phyloP scores from a whole-genome alignment of 2,329 filamentous ascomycete genomes.

The Pestalotiopsis sp. region DNA sequence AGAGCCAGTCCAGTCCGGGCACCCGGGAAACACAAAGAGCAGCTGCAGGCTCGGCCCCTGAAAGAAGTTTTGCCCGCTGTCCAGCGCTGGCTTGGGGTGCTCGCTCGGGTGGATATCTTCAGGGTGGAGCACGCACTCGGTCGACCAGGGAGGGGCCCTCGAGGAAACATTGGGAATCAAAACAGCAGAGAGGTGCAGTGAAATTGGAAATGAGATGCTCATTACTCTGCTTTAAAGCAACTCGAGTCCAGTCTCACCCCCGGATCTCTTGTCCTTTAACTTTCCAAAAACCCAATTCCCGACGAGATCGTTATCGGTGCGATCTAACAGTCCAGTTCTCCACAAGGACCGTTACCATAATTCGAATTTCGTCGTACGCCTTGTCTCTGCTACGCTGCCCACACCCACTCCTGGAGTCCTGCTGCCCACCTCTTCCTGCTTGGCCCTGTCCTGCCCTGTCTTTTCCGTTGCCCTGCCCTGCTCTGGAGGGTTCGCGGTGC shows the following conservation, averaged over 20 bases:
- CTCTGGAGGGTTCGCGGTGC: slow-evolving; percentile 12
- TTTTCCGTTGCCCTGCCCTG: not conserved
- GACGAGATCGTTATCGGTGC: not conserved
- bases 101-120: slow-evolving; percentile 11
- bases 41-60: slow-evolving; percentile 1
- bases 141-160: slow-evolving; percentile 22
- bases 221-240: slow-evolving; percentile 21
- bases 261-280: not conserved
- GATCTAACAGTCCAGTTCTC: not conserved
- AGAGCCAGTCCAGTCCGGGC: not conserved
- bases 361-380: not conserved
- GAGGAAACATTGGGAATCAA: slow-evolving; percentile 23
- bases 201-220: slow-evolving; percentile 23
- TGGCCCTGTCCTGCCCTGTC: not conserved
- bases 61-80: not conserved
- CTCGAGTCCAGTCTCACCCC: slow-evolving; percentile 10
- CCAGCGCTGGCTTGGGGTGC: slow-evolving; percentile 3
- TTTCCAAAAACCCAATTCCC: not conserved
- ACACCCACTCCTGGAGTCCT: not conserved
- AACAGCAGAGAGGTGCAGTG: slow-evolving; percentile 16
- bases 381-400: not conserved
- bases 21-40: not conserved
- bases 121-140: slow-evolving; percentile 12
- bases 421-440: not conserved
- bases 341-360: not conserved